Percentiles rank a stretch among this genome's conserved stretches.
Conservation (phyloP, 2,329 filamentous ascomycete genomes). For the Fusarium humuli region DNA sequence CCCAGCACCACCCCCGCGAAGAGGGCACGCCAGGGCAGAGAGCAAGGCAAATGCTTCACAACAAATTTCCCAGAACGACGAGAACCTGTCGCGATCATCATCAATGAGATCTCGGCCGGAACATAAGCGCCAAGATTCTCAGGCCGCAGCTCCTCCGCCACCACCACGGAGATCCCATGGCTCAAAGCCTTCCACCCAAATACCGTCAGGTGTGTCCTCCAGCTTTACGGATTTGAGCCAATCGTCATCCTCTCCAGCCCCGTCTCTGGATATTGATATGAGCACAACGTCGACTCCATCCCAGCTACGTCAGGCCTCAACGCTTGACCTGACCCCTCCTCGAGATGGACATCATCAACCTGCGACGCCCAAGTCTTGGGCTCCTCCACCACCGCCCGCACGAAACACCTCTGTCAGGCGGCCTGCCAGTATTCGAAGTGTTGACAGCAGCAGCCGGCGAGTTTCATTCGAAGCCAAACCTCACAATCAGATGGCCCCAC, state of each 20-base stretch:
- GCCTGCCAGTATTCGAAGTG: conserved; percentile 57
- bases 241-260: conserved; percentile 34
- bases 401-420: conserved; percentile 59
- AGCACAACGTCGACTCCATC: conserved; percentile 14
- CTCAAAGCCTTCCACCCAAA: conserved; percentile 48
- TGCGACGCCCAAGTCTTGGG: conserved; percentile 35
- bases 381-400: conserved; percentile 60
- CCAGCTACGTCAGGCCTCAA: conserved; percentile 23
- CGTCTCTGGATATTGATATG: conserved; percentile 36
- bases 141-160: conserved; percentile 65
- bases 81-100: conserved; percentile 60
- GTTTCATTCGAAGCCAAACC: conserved; percentile 47
- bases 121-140: conserved; percentile 56
- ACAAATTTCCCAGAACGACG: conserved; percentile 47
- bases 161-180: conserved; percentile 63
- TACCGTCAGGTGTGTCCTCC: conserved; percentile 42
- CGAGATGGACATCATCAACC: conserved; percentile 31
- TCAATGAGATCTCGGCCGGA: conserved; percentile 61
- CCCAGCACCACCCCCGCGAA: conserved; percentile 64
- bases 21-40: conserved; percentile 60
- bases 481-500: conserved; percentile 49
- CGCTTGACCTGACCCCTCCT: conserved; percentile 15
- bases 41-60: conserved; percentile 50
- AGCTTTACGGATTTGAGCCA: conserved; percentile 49
- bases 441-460: conserved; percentile 53